phyloP scores from a whole-genome alignment of 2,329 filamentous ascomycete genomes.

The Catunica adiposa region DNA sequence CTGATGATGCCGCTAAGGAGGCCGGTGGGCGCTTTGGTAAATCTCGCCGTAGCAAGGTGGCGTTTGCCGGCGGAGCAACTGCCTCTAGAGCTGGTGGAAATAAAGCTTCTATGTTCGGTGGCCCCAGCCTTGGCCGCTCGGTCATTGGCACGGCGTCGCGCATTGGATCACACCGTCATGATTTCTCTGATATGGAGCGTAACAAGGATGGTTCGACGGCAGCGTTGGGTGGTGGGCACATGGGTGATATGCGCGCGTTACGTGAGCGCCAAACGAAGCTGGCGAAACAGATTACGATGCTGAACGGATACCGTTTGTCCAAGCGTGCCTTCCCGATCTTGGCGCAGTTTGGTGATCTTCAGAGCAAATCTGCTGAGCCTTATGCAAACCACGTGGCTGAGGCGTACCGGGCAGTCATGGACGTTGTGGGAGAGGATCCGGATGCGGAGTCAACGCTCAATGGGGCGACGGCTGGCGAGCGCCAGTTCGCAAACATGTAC shows the following conservation, averaged over 20 bases:
- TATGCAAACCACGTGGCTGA: conserved; percentile 61
- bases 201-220: conserved; percentile 25
- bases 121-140: conserved; percentile 59
- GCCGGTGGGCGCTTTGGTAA: conserved; percentile 39
- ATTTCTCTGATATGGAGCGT: conserved; percentile 54
- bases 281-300: conserved; percentile 57
- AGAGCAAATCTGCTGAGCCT: conserved; percentile 51
- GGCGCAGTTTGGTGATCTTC: conserved; percentile 58
- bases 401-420: conserved; percentile 65
- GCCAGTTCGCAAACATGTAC: conserved; percentile 62
- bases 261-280: conserved; percentile 75
- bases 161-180: conserved; percentile 44
- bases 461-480: conserved; percentile 51
- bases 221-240: conserved; percentile 28
- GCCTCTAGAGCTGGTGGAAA: conserved; percentile 24
- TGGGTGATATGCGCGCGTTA: conserved; percentile 57
- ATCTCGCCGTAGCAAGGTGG: conserved; percentile 35
- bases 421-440: conserved; percentile 58
- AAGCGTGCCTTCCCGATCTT: conserved; percentile 56
- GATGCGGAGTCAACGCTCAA: conserved; percentile 41
- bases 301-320: conserved; percentile 58
- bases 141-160: conserved; percentile 68
- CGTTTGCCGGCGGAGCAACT: conserved; percentile 32
- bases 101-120: conserved; percentile 32
- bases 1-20: conserved; percentile 24